These are phyloP conservation scores for Xerocomus cyaneibrunnescens DNA, from an alignment of 1,284 basidiomycete species.

Conservation along the genomic window DNA sequence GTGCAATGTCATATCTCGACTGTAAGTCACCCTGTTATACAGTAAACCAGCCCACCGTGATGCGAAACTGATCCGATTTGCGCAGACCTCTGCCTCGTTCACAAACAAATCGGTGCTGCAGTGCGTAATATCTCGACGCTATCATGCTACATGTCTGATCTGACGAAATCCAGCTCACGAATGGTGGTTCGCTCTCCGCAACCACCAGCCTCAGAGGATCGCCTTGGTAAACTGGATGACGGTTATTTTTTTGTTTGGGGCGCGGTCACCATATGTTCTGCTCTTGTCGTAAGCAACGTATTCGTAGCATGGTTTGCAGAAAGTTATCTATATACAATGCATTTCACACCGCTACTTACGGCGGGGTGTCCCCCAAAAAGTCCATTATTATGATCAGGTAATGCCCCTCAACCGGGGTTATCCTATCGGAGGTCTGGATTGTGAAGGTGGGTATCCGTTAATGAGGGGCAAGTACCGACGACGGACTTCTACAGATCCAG, in stretches of 20 bases:
- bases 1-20: constrained; percentile 85
- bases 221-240: constrained; percentile 43
- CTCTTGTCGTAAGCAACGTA: constrained; percentile 13
- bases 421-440: neutral
- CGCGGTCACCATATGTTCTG: constrained; percentile 1
- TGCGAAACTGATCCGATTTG: constrained; percentile 36
- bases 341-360: constrained; percentile 3
- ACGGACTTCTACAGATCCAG: constrained; percentile 7
- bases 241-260: too few relatives aligned
- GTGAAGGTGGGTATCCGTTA: neutral
- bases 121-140: constrained; percentile 42
- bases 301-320: constrained; percentile 5
- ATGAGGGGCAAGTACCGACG: neutral
- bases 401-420: neutral
- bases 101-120: constrained; percentile 59
- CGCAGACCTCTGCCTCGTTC: constrained; percentile 52
- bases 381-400: neutral
- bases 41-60: constrained; percentile 19
- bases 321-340: constrained; percentile 4
- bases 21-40: constrained; percentile 52
- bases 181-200: constrained; percentile 43
- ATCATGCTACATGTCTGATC: constrained; percentile 3
- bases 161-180: constrained; percentile 38
- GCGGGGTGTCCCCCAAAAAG: neutral
- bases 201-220: constrained; percentile 42